Percentiles rank a stretch among this genome's conserved stretches.
Conservation (phyloP, 2,329 filamentous ascomycete genomes). For the Cercospora canescens region DNA sequence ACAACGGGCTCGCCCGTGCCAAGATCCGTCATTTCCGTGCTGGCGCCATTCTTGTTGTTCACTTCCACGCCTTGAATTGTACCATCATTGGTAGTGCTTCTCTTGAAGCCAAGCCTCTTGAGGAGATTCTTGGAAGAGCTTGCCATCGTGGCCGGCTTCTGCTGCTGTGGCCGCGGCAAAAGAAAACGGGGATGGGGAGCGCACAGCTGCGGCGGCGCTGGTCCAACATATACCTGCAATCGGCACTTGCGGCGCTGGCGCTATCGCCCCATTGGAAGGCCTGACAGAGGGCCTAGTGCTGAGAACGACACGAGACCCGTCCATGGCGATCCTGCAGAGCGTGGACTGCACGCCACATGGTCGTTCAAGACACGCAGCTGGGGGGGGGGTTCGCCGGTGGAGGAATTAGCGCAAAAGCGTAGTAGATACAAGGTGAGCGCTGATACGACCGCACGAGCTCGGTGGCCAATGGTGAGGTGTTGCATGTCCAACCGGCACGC, state of each 20-base stretch:
- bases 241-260: neutral
- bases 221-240: neutral
- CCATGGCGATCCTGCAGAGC: neutral
- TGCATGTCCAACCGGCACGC: neutral
- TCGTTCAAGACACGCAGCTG: neutral
- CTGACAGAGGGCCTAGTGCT: neutral
- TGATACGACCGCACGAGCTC: neutral
- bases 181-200: too few relatives aligned
- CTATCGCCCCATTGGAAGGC: neutral
- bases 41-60: neutral
- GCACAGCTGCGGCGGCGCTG: neutral
- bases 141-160: conserved; percentile 11
- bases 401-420: neutral
- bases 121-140: conserved; percentile 15
- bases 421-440: neutral
- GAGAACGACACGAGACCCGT: neutral
- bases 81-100: conserved; percentile 24
- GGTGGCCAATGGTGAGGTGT: neutral
- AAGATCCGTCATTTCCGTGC: conserved; percentile 15
- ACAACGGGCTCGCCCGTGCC: conserved; percentile 13
- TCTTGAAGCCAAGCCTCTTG: conserved; percentile 29
- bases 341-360: neutral
- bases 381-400: neutral
- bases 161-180: neutral
- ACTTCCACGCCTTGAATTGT: conserved; percentile 6